Conservation (phyloP, 2,329 filamentous ascomycete genomes). For the Botrytis porri region DNA sequence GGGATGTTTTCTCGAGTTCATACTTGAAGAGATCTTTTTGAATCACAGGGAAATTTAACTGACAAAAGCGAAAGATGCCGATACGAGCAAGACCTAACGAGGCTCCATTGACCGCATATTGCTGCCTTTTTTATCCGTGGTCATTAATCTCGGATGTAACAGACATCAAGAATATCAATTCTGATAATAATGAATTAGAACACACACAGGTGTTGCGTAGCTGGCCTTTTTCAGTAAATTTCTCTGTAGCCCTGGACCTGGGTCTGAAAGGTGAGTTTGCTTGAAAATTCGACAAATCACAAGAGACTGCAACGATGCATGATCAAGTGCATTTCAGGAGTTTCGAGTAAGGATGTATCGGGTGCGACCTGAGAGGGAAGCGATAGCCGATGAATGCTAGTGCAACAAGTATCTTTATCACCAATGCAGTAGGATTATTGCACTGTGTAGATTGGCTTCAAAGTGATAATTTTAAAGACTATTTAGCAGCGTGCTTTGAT, state of each 20-base stretch:
- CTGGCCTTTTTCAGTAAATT: not conserved
- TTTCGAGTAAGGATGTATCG: not conserved
- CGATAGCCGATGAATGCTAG: too few relatives aligned
- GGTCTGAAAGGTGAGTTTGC: not conserved
- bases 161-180: too few relatives aligned
- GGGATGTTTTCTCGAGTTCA: not conserved
- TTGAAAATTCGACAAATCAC: not conserved
- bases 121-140: not conserved
- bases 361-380: not conserved
- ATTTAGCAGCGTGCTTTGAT: not conserved
- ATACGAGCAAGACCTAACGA: too few relatives aligned
- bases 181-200: too few relatives aligned
- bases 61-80: too few relatives aligned
- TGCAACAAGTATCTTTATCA: not conserved
- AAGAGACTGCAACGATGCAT: not conserved
- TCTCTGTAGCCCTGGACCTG: not conserved
- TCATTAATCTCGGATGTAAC: too few relatives aligned
- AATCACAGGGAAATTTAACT: rapidly evolving
- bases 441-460: not conserved
- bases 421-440: not conserved
- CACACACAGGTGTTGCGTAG: not conserved
- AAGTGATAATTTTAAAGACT: not conserved
- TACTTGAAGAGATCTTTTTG: not conserved
- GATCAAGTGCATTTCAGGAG: rapidly evolving
- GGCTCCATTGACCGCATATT: not conserved